Conservation (phyloP, 208 protist species). For the Leishmania tropica region DNA sequence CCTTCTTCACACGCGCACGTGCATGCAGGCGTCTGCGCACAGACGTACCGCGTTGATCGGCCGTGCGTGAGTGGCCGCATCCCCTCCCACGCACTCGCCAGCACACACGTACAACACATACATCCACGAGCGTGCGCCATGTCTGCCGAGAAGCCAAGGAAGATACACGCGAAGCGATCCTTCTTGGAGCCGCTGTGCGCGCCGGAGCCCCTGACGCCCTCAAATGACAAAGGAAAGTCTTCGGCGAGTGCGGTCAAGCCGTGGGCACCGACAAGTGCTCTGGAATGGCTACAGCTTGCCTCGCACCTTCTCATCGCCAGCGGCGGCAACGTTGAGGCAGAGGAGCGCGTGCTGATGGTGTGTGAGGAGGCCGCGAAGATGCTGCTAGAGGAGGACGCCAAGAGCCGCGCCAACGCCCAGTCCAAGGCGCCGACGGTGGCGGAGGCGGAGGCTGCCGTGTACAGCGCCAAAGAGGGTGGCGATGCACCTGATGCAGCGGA, state of each 20-base stretch:
- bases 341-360: constrained; percentile 41
- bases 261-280: constrained; percentile 24
- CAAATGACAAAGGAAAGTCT: constrained; percentile 8
- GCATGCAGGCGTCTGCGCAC: background rate
- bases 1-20: background rate
- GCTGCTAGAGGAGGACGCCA: constrained; percentile 54
- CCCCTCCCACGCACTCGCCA: no score
- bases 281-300: constrained; percentile 44
- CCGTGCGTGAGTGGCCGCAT: background rate
- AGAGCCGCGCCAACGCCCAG: constrained; percentile 5
- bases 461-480: constrained; percentile 13
- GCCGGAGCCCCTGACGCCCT: background rate
- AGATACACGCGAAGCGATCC: constrained; percentile 22
- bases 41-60: background rate
- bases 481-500: background rate
- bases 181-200: constrained; percentile 24
- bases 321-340: constrained; percentile 12
- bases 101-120: background rate
- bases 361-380: constrained; percentile 52
- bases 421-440: constrained; percentile 14
- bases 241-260: constrained; percentile 5
- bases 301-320: constrained; percentile 42
- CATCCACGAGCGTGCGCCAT: background rate
- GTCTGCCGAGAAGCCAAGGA: background rate
- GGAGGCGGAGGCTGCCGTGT: constrained; percentile 11